Evolutionary conservation across 139 green algal genomes (phyloP), one percentile per base, ranked within the genome.

Genomic region (Closterium sp.): DNA sequence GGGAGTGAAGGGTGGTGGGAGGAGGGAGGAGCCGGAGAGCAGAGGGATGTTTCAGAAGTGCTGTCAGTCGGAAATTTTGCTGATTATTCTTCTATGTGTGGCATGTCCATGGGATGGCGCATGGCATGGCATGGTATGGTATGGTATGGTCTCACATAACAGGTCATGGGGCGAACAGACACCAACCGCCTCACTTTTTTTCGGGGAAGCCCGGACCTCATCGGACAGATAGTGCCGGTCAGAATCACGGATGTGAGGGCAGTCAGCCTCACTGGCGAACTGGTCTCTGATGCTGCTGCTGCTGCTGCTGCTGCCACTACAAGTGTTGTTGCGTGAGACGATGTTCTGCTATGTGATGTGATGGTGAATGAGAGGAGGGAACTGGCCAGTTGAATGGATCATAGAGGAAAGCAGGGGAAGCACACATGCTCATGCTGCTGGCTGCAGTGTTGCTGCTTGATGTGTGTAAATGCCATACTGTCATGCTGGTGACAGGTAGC

Each of bases 131-230:
- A 66, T 66, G 43, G 43, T 19, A 76, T 76, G 55, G 55, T 19
- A 76, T 76, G 55, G 55, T 19, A 76, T 76, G 55, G 55, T 76
- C 16, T 76, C 55, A 28, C 12, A 76, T 76, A 19, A 31, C 96
- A 98, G 95, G 96, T 97, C 2, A 97, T 96, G 92, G 98, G 97
- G 33, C 94, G 97, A 89, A 97, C 95, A 36, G 94, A 95, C 25
- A 97, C 98, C 95, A 99, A 99, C 95, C 98, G 98, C 94, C 92
- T 99, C 34, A 95, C 95, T 31, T 99, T 98, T 96, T 99, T 99
- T 88, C 90, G 95, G 25, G 97, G 96, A 0, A 94, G 98, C 88
- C 95, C 95, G 0, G 91, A 89, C 6, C 87, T 95, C 32, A 84
- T 94, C 4, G 94, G 94, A 8, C 91, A 95, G 88, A 93, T 95